phyloP scores from a whole-genome alignment of 2,329 filamentous ascomycete species.

The Xylariales sp. region DNA sequence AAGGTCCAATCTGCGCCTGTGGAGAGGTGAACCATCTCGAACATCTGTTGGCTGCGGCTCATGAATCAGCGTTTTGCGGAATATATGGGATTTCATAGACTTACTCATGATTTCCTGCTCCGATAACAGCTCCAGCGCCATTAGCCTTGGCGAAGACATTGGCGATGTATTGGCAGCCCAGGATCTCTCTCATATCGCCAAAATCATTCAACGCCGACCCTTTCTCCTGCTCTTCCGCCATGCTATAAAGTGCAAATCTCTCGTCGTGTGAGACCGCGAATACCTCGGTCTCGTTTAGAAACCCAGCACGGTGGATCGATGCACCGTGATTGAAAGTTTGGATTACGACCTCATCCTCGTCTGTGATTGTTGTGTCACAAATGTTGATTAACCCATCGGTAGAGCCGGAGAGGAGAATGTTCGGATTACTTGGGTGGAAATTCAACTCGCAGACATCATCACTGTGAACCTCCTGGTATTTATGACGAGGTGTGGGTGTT shows the following conservation, averaged over 20 bases:
- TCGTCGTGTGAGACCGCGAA: constrained; percentile 76
- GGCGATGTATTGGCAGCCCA: constrained; percentile 71
- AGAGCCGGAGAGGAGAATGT: constrained; percentile 67
- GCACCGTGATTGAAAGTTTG: constrained; percentile 75
- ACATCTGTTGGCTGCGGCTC: constrained; percentile 43
- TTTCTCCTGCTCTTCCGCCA: constrained; percentile 58
- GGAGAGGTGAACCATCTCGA: constrained; percentile 57
- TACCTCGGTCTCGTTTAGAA: constrained; percentile 60
- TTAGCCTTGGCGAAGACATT: constrained; percentile 59
- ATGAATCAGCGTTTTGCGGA: constrained; percentile 14
- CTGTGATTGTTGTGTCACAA: constrained; percentile 63
- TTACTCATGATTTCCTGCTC: constrained; percentile 64
- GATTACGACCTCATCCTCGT: constrained; percentile 73
- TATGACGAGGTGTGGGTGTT: constrained; percentile 39
- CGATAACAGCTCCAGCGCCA: constrained; percentile 55
- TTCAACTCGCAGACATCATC: constrained; percentile 51
- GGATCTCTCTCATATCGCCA: constrained; percentile 62
- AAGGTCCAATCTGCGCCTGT: constrained; percentile 50
- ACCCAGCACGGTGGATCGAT: constrained; percentile 70
- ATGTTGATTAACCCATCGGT: constrained; percentile 77
- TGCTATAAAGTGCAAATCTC: constrained; percentile 67
- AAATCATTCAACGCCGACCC: constrained; percentile 54
- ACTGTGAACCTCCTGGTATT: constrained; percentile 62
- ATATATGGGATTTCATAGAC: too few species aligned
- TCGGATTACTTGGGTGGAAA: constrained; percentile 56